A percentile compares a stretch with the other conserved stretches of the same genome.
phyloP scores from a whole-genome alignment of 2,329 filamentous ascomycete species.

The Albophoma yamanashiensis region DNA sequence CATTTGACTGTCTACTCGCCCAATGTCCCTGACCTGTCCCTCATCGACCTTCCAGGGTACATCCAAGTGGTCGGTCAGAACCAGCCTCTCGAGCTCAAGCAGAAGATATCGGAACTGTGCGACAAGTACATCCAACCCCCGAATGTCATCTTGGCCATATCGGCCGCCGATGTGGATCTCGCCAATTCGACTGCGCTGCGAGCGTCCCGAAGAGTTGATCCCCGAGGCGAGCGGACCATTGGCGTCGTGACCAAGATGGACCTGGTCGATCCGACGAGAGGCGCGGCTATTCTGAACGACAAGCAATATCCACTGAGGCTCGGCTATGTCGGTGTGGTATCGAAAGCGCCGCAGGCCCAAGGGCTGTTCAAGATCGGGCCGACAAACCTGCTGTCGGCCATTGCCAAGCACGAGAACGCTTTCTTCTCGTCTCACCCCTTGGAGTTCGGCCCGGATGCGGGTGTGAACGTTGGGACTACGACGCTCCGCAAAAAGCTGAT shows the following conservation, averaged over 20 bases:
- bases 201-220: slow-evolving; percentile 84
- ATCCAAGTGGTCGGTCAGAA: slow-evolving; percentile 91
- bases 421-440: slow-evolving; percentile 78
- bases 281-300: slow-evolving; percentile 69
- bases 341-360: slow-evolving; percentile 58
- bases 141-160: slow-evolving; percentile 95
- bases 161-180: slow-evolving; percentile 91
- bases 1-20: slow-evolving; percentile 93
- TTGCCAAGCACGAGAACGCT: slow-evolving; percentile 77
- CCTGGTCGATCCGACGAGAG: slow-evolving; percentile 74
- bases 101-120: slow-evolving; percentile 91
- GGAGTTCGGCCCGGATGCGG: slow-evolving; percentile 65
- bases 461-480: slow-evolving; percentile 70
- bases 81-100: slow-evolving; percentile 83
- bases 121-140: slow-evolving; percentile 97
- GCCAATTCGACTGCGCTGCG: slow-evolving; percentile 91
- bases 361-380: slow-evolving; percentile 77
- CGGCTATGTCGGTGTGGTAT: slow-evolving; percentile 93
- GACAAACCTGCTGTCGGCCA: slow-evolving; percentile 67
- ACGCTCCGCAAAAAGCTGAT: slow-evolving; percentile 92
- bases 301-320: slow-evolving; percentile 90
- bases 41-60: slow-evolving; percentile 94
- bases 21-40: slow-evolving; percentile 85
- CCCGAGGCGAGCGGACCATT: slow-evolving; percentile 89
- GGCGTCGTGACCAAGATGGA: slow-evolving; percentile 99